These are phyloP conservation scores for Galerina sulciceps DNA, from an alignment of 768 basidiomycete species.

Conservation along the genomic window DNA sequence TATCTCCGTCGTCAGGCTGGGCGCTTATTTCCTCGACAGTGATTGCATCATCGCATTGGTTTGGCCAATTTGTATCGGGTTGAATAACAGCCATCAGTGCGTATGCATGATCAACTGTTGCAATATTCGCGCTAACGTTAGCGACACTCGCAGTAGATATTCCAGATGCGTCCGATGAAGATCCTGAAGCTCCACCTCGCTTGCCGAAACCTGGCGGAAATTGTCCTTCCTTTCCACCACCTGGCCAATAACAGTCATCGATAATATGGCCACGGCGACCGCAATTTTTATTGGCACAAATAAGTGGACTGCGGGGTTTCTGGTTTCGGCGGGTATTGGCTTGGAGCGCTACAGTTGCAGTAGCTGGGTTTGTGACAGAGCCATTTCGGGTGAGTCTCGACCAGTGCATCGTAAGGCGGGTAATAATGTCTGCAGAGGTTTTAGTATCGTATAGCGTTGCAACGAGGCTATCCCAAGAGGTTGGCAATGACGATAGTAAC, in stretches of 20 bases:
- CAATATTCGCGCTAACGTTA: too few relatives aligned
- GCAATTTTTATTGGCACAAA: conserved; percentile 26
- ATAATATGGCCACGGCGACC: conserved; percentile 24
- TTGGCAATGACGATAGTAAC: conserved; percentile 21
- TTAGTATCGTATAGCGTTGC: conserved; percentile 11
- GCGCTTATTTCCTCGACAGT: too few relatives aligned
- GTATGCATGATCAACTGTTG: neutral
- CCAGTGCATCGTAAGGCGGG: conserved; percentile 11
- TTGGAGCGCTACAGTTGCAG: conserved; percentile 1
- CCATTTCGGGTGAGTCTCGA: neutral
- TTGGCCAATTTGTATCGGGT: too few relatives aligned
- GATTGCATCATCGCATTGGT: too few relatives aligned
- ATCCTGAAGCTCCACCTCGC: neutral
- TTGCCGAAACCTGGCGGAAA: conserved; percentile 25
- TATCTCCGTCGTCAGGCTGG: too few relatives aligned
- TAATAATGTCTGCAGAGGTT: conserved; percentile 14
- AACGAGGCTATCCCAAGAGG: conserved; percentile 24
- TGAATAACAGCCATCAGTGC: neutral
- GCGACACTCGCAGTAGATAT: neutral
- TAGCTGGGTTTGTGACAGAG: neutral
- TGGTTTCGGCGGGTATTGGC: neutral
- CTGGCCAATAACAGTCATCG: conserved; percentile 34
- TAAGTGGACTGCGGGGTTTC: neutral
- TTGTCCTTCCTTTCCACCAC: conserved; percentile 41
- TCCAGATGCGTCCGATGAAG: neutral